Evolutionary conservation across 495 filamentous ascomycete species (phyloP), one percentile per base, ranked within the genome.

Genomic region (Haplographium delicatum): DNA sequence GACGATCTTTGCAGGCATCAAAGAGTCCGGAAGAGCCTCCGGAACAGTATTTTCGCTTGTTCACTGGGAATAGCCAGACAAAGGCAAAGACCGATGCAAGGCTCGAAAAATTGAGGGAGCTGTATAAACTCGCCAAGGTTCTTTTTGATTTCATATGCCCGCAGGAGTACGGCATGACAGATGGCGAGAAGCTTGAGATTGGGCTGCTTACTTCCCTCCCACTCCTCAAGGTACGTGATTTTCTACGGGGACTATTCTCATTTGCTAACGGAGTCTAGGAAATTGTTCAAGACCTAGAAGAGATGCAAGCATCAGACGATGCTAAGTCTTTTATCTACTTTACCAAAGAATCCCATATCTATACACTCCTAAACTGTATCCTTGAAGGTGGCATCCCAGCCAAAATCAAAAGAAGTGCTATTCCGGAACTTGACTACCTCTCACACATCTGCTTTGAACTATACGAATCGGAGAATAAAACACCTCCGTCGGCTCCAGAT

Each of bases 281-380:
- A 68, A 95, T 98, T 62, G 93, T 98, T 7, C 82, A 85, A 58
- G 89, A 97, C 62, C 75, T 98, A n/a, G 93, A 98, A 69, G 89
- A 96, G 64, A 88, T 97, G 56, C 93, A 97, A 68, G 91, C 93
- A 3, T 91, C 86, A 0, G 80, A 88, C 41, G 86, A 91, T 62
- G 90, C 89, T 16, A 96, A 96, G 61, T 90, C 85, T 3, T 96
- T 96, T 72, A 84, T 97, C 71, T 98, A 98, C 69, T 98, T 98
- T 64, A 98, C 93, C 23, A 98, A 98, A 63, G 93, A 98, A 71
- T 93, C 87, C 4, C 93, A 98, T 59, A 96, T 98, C 57, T 98
- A 98, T 69, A 97, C 93, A 15, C 77, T 98, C 25, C 78, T 98
- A 39, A 98, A 98, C 68, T 97, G 94, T 66, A 96, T 98, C 54